Evolutionary conservation across 2,329 filamentous ascomycete genomes (phyloP).

Genomic region (Dactylonectria estremocensis): DNA sequence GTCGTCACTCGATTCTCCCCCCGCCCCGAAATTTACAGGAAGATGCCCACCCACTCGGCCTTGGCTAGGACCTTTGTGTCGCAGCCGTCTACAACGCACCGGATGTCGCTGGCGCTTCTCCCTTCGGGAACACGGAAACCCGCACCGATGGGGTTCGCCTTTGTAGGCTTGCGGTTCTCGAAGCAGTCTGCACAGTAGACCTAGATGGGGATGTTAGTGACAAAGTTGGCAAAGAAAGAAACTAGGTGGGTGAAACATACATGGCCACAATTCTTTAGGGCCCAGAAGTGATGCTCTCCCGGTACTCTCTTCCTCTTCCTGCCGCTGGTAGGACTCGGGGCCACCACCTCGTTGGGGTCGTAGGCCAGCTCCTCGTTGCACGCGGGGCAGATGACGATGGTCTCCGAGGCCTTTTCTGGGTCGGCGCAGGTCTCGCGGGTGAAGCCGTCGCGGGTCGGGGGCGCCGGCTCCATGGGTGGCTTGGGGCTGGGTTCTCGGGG

Average conservation of each 20-base stretch:
- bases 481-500: slow-evolving; percentile 56
- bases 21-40: slow-evolving; percentile 56
- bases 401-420: slow-evolving; percentile 68
- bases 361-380: slow-evolving; percentile 88
- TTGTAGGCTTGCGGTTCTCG: slow-evolving; percentile 66
- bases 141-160: slow-evolving; percentile 50
- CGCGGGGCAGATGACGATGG: slow-evolving; percentile 85
- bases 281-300: slow-evolving; percentile 91
- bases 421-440: slow-evolving; percentile 75
- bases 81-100: slow-evolving; percentile 73
- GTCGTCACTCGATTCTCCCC: slow-evolving; percentile 28
- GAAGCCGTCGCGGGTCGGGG: slow-evolving; percentile 81
- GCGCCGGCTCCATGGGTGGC: slow-evolving; percentile 73
- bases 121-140: slow-evolving; percentile 57
- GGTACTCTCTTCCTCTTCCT: slow-evolving; percentile 64
- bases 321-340: slow-evolving; percentile 34
- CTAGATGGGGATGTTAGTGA: slow-evolving; percentile 53
- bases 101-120: slow-evolving; percentile 54
- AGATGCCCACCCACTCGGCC: slow-evolving; percentile 74
- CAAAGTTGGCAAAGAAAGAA: background rate
- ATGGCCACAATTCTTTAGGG: slow-evolving; percentile 91
- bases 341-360: slow-evolving; percentile 66
- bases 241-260: slow-evolving; percentile 65
- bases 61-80: slow-evolving; percentile 68
- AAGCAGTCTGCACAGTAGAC: slow-evolving; percentile 76